Percentiles rank a stretch among this genome's conserved stretches.
Evolutionary conservation across 768 basidiomycete genomes (phyloP).

Genomic region (Agaricus sinodeliciosus): DNA sequence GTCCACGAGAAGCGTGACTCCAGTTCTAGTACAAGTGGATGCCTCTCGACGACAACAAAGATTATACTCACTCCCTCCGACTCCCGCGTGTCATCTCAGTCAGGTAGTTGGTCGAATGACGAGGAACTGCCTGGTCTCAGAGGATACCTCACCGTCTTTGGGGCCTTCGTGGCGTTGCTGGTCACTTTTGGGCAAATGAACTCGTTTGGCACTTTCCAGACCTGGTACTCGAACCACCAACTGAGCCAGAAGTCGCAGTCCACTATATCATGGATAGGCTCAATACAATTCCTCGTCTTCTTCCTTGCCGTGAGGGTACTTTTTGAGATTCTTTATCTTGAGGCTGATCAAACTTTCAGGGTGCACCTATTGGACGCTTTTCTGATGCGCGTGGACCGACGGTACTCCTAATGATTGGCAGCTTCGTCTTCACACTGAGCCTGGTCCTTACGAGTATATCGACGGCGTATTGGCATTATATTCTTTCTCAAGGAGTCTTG

Average conservation of each 20-base stretch:
- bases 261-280: slow-evolving; percentile 67
- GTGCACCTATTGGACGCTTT: slow-evolving; percentile 50
- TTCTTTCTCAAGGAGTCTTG: slow-evolving; percentile 56
- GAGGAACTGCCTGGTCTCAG: slow-evolving; percentile 15
- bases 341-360: slow-evolving; percentile 29
- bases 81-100: not conserved
- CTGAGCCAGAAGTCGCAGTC: slow-evolving; percentile 42
- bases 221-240: slow-evolving; percentile 61
- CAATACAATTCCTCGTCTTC: slow-evolving; percentile 61
- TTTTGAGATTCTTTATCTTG: not conserved
- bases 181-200: slow-evolving; percentile 69
- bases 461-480: slow-evolving; percentile 50
- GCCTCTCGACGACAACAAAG: slow-evolving; percentile 1
- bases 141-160: slow-evolving; percentile 47
- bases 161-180: slow-evolving; percentile 60
- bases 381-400: slow-evolving; percentile 60
- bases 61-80: not conserved
- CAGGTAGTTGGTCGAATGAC: slow-evolving; percentile 13
- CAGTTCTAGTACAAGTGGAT: not conserved
- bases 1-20: slow-evolving; percentile 5
- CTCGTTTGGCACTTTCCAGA: slow-evolving; percentile 67
- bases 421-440: slow-evolving; percentile 39
- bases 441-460: slow-evolving; percentile 58
- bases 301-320: slow-evolving; percentile 52
- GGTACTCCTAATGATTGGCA: slow-evolving; percentile 44